These are phyloP conservation scores for Neostapfia colusana DNA, from an alignment of 176 grass and related monocot species.

Conservation along the genomic window DNA sequence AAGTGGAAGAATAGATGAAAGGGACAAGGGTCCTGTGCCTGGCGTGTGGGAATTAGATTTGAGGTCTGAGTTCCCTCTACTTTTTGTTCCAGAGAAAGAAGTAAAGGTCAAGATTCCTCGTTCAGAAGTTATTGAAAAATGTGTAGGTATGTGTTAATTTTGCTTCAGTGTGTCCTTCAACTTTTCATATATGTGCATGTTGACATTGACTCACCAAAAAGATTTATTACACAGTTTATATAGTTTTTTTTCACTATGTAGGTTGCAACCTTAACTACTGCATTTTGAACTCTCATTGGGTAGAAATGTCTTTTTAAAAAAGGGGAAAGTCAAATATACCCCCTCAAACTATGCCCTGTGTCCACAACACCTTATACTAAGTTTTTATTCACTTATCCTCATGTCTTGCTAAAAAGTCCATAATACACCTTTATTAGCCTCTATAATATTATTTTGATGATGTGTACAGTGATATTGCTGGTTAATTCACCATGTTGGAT, in stretches of 20 bases:
- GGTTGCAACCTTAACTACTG: background rate
- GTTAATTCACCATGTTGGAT: no score
- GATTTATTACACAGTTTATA: background rate
- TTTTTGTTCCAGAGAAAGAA: constrained; percentile 88
- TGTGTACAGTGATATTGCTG: no score
- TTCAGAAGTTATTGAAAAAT: constrained; percentile 81
- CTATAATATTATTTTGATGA: no score
- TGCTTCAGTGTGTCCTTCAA: background rate
- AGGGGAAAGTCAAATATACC: no score
- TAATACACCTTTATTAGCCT: no score
- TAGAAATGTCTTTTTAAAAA: background rate
- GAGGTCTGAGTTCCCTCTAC: constrained; percentile 68
- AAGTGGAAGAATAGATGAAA: constrained; percentile 71
- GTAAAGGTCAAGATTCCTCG: constrained; percentile 85
- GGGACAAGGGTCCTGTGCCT: constrained; percentile 53
- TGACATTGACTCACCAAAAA: background rate
- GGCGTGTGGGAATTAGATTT: constrained; percentile 90
- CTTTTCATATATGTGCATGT: background rate
- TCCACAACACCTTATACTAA: no score
- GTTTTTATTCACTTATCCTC: no score
- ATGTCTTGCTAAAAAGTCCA: no score
- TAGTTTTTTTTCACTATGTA: background rate
- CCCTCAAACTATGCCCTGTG: no score
- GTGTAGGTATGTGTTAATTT: constrained; percentile 56
- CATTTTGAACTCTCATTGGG: constrained; percentile 1